Conservation (phyloP, 2,329 filamentous ascomycete genomes). For the Fusarium liriodendri region DNA sequence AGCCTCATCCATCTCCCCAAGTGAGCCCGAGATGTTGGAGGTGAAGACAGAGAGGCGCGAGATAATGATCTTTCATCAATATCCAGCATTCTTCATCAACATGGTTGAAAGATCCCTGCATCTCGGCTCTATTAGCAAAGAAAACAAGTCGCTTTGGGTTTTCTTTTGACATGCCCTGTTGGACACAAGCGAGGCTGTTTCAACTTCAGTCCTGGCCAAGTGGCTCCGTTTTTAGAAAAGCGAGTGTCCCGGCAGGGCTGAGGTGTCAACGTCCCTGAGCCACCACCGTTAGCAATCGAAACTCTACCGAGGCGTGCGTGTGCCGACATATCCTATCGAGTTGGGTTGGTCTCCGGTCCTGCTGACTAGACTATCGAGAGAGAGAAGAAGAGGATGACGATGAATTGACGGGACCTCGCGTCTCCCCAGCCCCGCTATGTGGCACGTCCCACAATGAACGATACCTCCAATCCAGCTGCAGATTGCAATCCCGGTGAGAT, state of each 20-base stretch:
- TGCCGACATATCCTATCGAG: neutral
- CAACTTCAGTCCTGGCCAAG: neutral
- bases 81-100: neutral
- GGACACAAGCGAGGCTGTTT: neutral
- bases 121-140: neutral
- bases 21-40: neutral
- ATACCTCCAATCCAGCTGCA: conserved; percentile 9
- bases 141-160: neutral
- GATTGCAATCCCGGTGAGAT: conserved; percentile 12
- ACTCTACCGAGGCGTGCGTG: neutral
- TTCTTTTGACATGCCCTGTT: neutral
- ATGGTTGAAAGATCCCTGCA: neutral
- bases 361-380: neutral
- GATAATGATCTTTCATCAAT: neutral
- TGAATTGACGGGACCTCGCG: conserved; percentile 16
- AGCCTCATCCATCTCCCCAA: neutral
- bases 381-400: conserved; percentile 17
- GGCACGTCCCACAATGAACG: conserved; percentile 18
- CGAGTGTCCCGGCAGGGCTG: neutral
- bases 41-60: neutral
- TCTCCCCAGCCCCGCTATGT: conserved; percentile 10
- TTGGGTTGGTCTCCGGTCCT: neutral
- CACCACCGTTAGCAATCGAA: neutral
- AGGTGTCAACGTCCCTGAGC: neutral
- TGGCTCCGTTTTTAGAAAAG: neutral